Percentiles rank a stretch among this genome's conserved stretches.
Conservation (phyloP, 306 rosid species). For the Pyrus communis region DNA sequence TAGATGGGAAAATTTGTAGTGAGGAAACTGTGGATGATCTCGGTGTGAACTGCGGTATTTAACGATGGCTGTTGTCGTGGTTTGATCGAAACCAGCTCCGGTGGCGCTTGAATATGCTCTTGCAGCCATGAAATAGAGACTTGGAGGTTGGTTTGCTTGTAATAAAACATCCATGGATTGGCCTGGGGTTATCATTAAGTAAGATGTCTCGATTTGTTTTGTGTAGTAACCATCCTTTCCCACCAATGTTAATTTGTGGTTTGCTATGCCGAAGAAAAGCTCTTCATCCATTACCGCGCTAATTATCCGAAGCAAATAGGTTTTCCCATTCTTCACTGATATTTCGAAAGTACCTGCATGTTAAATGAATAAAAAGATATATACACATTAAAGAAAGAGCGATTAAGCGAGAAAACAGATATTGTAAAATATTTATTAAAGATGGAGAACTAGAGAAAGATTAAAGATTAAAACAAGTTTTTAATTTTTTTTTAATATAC, state of each 20-base stretch:
- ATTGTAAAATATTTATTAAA: too few relatives aligned
- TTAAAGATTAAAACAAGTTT: too few relatives aligned
- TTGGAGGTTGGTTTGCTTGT: slow-evolving; percentile 29
- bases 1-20: slow-evolving; percentile 22
- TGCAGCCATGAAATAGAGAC: slow-evolving; percentile 49
- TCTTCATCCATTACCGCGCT: slow-evolving; percentile 43
- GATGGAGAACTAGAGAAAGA: too few relatives aligned
- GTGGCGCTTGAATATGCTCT: slow-evolving; percentile 25
- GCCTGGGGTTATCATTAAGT: slow-evolving; percentile 48
- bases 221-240: slow-evolving; percentile 50
- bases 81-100: slow-evolving; percentile 18
- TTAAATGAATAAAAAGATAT: not conserved
- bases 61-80: slow-evolving; percentile 40
- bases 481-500: too few relatives aligned
- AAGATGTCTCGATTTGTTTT: slow-evolving; percentile 32
- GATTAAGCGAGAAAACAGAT: too few relatives aligned
- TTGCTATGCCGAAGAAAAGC: slow-evolving; percentile 42
- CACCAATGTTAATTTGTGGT: slow-evolving; percentile 42
- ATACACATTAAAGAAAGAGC: too few relatives aligned
- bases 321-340: slow-evolving; percentile 30
- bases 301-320: slow-evolving; percentile 44
- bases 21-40: not conserved
- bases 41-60: slow-evolving; percentile 11
- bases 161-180: slow-evolving; percentile 50
- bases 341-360: slow-evolving; percentile 37